Conservation (phyloP, 2,329 filamentous ascomycete species). For the Penicillium rolfsii region DNA sequence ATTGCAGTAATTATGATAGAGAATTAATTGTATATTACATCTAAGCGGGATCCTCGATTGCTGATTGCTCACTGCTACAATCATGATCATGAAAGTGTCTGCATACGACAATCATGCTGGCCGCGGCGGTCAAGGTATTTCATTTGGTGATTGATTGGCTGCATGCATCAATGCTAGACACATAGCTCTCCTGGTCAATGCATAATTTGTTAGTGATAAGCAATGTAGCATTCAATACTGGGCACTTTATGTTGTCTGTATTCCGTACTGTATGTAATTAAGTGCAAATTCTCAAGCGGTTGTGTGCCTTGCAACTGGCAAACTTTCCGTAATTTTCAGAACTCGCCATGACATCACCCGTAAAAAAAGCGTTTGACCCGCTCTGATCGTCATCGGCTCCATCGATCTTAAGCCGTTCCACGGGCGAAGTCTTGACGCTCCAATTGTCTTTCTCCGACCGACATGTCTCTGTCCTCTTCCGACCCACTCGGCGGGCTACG, state of each 20-base stretch:
- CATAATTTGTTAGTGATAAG: background rate
- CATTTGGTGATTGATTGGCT: background rate
- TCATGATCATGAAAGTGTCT: no score
- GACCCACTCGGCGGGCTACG: slow-evolving; percentile 31
- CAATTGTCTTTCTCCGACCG: slow-evolving; percentile 24
- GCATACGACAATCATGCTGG: background rate
- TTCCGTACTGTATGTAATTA: background rate
- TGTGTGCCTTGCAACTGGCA: background rate
- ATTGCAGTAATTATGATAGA: background rate
- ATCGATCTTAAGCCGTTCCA: slow-evolving; percentile 37
- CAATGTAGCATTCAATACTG: background rate
- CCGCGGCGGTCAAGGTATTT: no score
- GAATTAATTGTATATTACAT: background rate
- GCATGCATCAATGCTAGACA: background rate
- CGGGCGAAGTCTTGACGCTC: slow-evolving; percentile 26
- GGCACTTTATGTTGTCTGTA: background rate
- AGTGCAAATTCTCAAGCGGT: background rate
- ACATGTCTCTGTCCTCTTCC: slow-evolving; percentile 18
- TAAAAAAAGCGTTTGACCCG: slow-evolving; percentile 38
- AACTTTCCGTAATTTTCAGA: slow-evolving; percentile 30
- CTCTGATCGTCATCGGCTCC: slow-evolving; percentile 39
- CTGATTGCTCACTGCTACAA: background rate
- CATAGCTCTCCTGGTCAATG: background rate
- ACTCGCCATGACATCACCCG: slow-evolving; percentile 35
- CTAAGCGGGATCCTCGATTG: background rate